A percentile compares a stretch with the other conserved stretches of the same genome.
Conservation (phyloP, 1,139 yeast species). For the Saccharomyces hybrid region DNA sequence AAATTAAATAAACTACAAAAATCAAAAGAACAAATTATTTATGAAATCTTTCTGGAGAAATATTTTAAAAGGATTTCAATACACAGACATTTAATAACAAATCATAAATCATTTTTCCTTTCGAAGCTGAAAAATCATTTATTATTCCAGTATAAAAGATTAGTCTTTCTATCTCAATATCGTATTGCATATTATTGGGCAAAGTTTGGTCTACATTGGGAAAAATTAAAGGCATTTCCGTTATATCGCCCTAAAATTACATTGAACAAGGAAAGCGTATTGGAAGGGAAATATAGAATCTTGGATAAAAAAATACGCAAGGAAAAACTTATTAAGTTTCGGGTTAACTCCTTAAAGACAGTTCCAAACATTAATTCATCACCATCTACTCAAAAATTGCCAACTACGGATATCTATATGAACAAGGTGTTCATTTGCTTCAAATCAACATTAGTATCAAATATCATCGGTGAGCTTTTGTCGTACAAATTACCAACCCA, state of each 20-base stretch:
- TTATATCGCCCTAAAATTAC: neutral
- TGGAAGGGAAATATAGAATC: neutral
- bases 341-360: neutral
- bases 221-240: neutral
- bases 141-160: neutral
- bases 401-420: slow-evolving; percentile 2
- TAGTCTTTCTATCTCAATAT: neutral
- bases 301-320: neutral
- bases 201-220: neutral
- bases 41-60: slow-evolving; percentile 22
- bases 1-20: slow-evolving; percentile 35
- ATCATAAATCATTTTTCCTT: neutral
- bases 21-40: slow-evolving; percentile 37
- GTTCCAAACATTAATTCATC: neutral
- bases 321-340: neutral
- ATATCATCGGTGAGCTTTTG: slow-evolving; percentile 49
- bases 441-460: slow-evolving; percentile 41
- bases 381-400: slow-evolving; percentile 8
- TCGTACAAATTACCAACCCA: slow-evolving; percentile 39
- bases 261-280: neutral
- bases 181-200: neutral
- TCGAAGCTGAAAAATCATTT: neutral
- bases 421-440: slow-evolving; percentile 50
- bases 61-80: slow-evolving; percentile 8
- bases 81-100: neutral